These are phyloP conservation scores for Tuber aestivum DNA, from an alignment of 495 filamentous ascomycete genomes.

Conservation along the genomic window DNA sequence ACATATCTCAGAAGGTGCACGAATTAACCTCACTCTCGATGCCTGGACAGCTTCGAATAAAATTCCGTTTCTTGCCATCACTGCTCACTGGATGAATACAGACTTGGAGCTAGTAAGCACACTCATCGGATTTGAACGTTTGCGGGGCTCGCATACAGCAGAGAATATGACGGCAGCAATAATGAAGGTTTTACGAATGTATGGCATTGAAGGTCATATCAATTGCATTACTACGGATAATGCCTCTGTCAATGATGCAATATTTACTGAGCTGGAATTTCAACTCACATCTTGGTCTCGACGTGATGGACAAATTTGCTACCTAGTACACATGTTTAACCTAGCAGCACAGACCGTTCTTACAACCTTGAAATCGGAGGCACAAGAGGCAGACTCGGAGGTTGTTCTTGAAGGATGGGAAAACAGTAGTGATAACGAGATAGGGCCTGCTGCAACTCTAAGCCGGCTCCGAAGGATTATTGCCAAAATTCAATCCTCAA, in stretches of 20 bases:
- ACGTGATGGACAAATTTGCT: conserved; percentile 11
- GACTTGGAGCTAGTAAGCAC: neutral
- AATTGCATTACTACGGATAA: conserved; percentile 18
- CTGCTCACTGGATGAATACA: conserved; percentile 11
- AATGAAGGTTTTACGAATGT: neutral
- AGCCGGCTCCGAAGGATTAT: conserved; percentile 7
- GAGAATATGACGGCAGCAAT: conserved; percentile 9
- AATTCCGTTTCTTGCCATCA: conserved; percentile 12
- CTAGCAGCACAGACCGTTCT: conserved; percentile 10
- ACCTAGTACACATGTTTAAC: conserved; percentile 19
- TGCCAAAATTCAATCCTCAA: conserved; percentile 14
- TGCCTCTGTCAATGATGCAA: conserved; percentile 5
- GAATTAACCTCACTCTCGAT: conserved; percentile 15
- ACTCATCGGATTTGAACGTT: neutral
- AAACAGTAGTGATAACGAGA: neutral
- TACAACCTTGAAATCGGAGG: no score
- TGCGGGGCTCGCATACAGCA: conserved; percentile 14
- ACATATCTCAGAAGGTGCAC: neutral
- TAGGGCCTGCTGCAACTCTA: neutral
- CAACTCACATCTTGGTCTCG: neutral
- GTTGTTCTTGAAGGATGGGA: neutral
- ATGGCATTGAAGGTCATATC: neutral
- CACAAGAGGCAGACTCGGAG: no score
- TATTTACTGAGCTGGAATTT: no score
- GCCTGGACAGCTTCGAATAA: conserved; percentile 17